Base-by-base conservation (phyloP, 2,329 filamentous ascomycete genomes). In the Ophiocordyceps robertsii region DNA sequence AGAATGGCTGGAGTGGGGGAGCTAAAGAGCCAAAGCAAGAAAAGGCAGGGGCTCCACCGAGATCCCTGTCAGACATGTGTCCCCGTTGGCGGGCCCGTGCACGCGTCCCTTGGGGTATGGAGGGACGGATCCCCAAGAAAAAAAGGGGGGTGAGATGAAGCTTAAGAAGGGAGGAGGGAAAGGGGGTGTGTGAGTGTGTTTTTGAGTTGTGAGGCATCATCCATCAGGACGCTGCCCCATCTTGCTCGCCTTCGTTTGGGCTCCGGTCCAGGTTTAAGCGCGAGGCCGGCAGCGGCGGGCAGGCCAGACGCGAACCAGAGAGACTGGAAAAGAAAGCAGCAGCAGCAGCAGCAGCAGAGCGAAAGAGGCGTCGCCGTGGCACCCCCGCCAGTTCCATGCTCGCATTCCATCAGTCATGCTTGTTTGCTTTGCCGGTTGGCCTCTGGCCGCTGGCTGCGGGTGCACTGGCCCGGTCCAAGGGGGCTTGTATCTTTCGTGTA, bases 11-110 rank as follows among this genome's bases (percentile, higher is more conserved):
- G 17, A 14, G 33, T 3, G 33, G 38, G n/a, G 29, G 16, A 19
- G 21, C 19, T 19, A 13, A 11, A 29, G 8, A 38, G 24, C 7
- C 14, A 37, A 13, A 39, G 37, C 31, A 30, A 32, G 27, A 43
- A 35, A 19, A 19, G 19, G 30, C 30, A 39, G 39, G 35, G 24
- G 21, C 35, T 19, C 39, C 35, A 39, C 16, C 17, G 14, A 9
- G 31, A 44, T 40, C 43, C 43, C 37, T 44, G 43, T 38, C 44
- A 42, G 36, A 44, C 44, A 46, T 46, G 44, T 44, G 44, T 42
- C 29, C 27, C 27, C 27, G 35, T 16, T 17, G 27, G 44, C 39
- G 44, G 44, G 42, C 32, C 44, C 35, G 44, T 43, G 41, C 44
- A 27, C 4, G 29, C 16, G 9, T 30, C 17, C 30, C 21, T 14